These are phyloP conservation scores for Westerdykella sp. DNA, from an alignment of 2,329 filamentous ascomycete genomes.

Conservation along the genomic window DNA sequence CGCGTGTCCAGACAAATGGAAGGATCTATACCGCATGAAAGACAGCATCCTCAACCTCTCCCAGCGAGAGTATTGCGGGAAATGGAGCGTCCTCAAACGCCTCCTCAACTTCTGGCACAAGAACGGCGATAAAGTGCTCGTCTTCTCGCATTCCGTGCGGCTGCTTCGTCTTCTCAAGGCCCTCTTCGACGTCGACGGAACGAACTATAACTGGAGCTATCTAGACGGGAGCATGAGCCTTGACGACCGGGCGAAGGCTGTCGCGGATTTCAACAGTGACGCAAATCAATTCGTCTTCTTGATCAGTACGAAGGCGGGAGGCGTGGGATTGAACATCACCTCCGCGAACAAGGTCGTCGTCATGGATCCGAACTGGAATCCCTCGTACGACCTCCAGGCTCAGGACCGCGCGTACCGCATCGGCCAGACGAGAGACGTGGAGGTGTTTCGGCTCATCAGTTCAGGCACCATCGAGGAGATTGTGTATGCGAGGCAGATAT, in stretches of 20 bases:
- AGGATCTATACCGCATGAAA: conserved; percentile 63
- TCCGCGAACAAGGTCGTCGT: conserved; percentile 98
- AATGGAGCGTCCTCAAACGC: conserved; percentile 88
- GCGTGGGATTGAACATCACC: conserved; percentile 91
- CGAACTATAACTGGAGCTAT: conserved; percentile 81
- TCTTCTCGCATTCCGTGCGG: conserved; percentile 89
- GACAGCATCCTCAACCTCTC: conserved; percentile 76
- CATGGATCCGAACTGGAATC: conserved; percentile 97
- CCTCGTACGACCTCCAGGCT: conserved; percentile 86
- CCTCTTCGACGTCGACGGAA: conserved; percentile 71
- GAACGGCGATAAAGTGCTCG: conserved; percentile 86
- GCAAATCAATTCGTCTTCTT: conserved; percentile 87
- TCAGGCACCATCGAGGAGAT: conserved; percentile 95
- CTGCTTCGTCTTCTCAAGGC: conserved; percentile 77
- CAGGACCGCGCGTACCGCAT: conserved; percentile 96
- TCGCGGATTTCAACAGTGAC: conserved; percentile 88
- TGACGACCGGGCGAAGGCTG: conserved; percentile 72
- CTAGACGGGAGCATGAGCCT: conserved; percentile 79
- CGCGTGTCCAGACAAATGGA: conserved; percentile 70
- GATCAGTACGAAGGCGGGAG: conserved; percentile 89
- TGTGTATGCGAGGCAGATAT: conserved; percentile 93
- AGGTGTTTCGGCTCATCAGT: conserved; percentile 87
- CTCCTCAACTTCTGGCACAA: conserved; percentile 84
- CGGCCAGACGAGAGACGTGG: conserved; percentile 84
- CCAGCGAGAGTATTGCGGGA: conserved; percentile 88